Conservation (phyloP, 1,284 basidiomycete species). For the Paramarasmius palmivorus region DNA sequence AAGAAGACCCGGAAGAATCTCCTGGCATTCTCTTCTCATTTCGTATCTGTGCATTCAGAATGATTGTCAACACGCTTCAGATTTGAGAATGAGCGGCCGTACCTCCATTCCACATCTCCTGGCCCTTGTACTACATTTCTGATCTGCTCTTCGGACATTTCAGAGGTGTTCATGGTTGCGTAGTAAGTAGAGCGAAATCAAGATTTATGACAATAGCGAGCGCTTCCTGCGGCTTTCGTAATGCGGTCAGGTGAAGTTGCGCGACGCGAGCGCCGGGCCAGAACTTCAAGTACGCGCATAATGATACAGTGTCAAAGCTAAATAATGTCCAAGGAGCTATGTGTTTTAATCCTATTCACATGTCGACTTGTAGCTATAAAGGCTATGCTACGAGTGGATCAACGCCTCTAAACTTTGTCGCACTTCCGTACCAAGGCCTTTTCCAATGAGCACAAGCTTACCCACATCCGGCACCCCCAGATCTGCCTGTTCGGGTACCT, state of each 20-base stretch:
- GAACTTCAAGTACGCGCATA: too few relatives aligned
- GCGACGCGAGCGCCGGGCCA: too few relatives aligned
- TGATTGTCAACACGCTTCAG: neutral
- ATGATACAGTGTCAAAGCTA: too few relatives aligned
- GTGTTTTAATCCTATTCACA: too few relatives aligned
- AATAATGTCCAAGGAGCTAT: too few relatives aligned
- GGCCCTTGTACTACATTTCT: conserved; percentile 72
- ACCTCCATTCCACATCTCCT: conserved; percentile 79
- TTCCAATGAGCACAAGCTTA: conserved; percentile 88
- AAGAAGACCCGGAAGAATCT: conserved; percentile 82
- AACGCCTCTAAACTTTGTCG: conserved; percentile 48
- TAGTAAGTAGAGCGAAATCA: too few relatives aligned
- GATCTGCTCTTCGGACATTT: conserved; percentile 51
- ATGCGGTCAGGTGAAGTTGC: too few relatives aligned
- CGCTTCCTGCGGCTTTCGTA: too few relatives aligned
- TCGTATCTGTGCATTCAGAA: conserved; percentile 67
- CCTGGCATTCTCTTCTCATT: conserved; percentile 92
- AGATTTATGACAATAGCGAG: too few relatives aligned
- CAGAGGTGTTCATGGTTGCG: conserved; percentile 16
- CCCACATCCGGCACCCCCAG: conserved; percentile 59
- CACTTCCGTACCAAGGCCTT: conserved; percentile 61
- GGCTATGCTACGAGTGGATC: neutral
- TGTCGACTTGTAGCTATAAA: neutral
- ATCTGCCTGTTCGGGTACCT: conserved; percentile 36
- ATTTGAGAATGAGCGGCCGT: conserved; percentile 20